Conservation (phyloP, 306 rosid genomes). For the Glycine soja region DNA sequence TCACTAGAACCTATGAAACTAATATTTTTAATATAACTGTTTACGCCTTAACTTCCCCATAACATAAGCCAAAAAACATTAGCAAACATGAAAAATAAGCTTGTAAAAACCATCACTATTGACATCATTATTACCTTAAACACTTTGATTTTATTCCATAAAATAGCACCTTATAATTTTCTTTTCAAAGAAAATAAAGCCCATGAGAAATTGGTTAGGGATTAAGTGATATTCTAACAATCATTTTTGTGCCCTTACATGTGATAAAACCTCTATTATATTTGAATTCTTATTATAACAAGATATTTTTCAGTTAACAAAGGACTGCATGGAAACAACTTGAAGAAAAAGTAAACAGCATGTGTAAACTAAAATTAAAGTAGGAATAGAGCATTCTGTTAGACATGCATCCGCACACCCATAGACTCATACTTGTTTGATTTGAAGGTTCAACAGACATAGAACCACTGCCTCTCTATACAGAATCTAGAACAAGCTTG, state of each 20-base stretch:
- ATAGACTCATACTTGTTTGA: background rate
- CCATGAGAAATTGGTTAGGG: background rate
- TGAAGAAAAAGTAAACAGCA: background rate
- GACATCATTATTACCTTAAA: no score
- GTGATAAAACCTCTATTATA: background rate
- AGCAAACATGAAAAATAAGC: no score
- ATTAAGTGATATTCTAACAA: background rate
- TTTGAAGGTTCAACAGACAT: conserved; percentile 9
- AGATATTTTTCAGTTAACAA: background rate
- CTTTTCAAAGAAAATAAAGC: background rate
- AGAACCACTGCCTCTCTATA: background rate
- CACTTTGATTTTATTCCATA: no score
- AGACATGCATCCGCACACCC: background rate
- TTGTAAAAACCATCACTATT: no score
- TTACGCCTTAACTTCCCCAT: no score
- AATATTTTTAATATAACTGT: no score
- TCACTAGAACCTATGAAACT: background rate
- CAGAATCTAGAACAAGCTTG: background rate
- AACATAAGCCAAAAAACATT: no score
- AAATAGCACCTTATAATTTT: background rate
- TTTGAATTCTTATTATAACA: background rate
- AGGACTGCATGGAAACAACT: conserved; percentile 3
- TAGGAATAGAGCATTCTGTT: background rate
- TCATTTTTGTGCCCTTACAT: background rate
- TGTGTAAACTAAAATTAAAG: background rate